Evolutionary conservation across 208 protist genomes (phyloP).

Genomic region (Acanthamoeba comandoni): DNA sequence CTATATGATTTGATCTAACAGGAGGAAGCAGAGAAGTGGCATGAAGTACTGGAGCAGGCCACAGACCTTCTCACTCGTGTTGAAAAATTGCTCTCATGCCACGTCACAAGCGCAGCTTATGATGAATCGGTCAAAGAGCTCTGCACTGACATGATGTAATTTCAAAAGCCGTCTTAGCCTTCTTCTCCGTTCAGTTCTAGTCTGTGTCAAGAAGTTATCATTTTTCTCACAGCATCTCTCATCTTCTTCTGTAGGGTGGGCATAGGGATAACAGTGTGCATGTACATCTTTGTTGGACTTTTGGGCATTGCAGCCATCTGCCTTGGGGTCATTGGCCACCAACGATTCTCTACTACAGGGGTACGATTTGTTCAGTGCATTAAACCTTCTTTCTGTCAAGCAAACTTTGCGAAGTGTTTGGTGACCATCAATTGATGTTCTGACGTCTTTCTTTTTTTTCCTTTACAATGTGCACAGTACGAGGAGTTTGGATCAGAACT

Average conservation of each 20-base stretch:
- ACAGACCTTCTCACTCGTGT: slow-evolving; percentile 10
- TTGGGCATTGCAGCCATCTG: slow-evolving; percentile 38
- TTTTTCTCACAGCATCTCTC: not conserved
- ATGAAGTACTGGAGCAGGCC: slow-evolving; percentile 1
- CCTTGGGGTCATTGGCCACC: slow-evolving; percentile 23
- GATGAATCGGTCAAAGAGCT: slow-evolving; percentile 29
- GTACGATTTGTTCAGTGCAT: too few relatives aligned
- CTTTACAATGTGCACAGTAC: slow-evolving; percentile 18
- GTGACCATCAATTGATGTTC: not conserved
- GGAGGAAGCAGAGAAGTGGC: slow-evolving; percentile 20
- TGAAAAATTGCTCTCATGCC: not conserved
- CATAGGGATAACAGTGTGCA: slow-evolving; percentile 33
- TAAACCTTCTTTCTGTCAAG: too few relatives aligned
- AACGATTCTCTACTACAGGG: slow-evolving; percentile 28
- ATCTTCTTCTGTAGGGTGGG: slow-evolving; percentile 15
- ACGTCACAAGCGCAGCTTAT: slow-evolving; percentile 1
- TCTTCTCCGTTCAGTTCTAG: not conserved
- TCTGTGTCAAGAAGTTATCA: not conserved
- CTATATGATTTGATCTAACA: too few relatives aligned
- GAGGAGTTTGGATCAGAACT: slow-evolving; percentile 60
- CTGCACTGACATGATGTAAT: slow-evolving; percentile 54
- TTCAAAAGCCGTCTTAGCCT: too few relatives aligned
- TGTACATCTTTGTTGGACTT: slow-evolving; percentile 51
- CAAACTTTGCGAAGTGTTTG: too few relatives aligned
- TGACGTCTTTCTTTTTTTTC: not conserved